Evolutionary conservation across 2,329 filamentous ascomycete genomes (phyloP), one percentile per base, ranked within the genome.

Genomic region (Blastomyces silverae): DNA sequence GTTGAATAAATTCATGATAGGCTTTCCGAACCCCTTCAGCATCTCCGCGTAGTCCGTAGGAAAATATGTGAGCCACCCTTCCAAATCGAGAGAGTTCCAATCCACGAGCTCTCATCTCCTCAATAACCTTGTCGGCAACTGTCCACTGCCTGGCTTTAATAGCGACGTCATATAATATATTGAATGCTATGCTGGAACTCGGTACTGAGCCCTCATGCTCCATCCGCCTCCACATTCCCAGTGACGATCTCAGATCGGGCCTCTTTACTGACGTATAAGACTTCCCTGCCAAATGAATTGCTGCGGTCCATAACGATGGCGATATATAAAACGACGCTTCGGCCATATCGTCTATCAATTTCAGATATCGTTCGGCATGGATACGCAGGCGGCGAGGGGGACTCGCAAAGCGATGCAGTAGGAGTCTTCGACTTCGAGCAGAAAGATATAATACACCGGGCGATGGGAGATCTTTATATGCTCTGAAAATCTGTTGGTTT

Each of bases 211-310:
- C 87, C 4, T 85, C 79, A 58, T 84, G 82, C 76, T 99, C 94
- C 92, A 97, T 97, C 71, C 94, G 87, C 68, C 85, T 87, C 92
- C 93, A 99, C 31, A 95, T 77, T 59, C 86, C 84, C 57, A 99
- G 80, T 0, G 90, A 87, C 5, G 85, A 83, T 75, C 90, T 80
- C 55, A 90, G 76, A 74, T 92, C 83, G 52, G 82, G 71, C 56
- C 83, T 80, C 57, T 85, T 82, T 50, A 87, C 80, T 13, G 72
- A 79, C 10, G 84, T 80, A 68, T 88, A 85, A 70, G 89, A 91
- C 64, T 88, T 87, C 48, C 88, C 88, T 11, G 90, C 89, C 71
- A 95, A 89, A 25, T 89, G 84, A 62, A 97, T 85, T 48, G 92
- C 92, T 50, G 86, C 87, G 67, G 90, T 96, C 92, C 92, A 99